Evolutionary conservation across 2,329 filamentous ascomycete species (phyloP).

Genomic region (Lasiodiplodia sp.): DNA sequence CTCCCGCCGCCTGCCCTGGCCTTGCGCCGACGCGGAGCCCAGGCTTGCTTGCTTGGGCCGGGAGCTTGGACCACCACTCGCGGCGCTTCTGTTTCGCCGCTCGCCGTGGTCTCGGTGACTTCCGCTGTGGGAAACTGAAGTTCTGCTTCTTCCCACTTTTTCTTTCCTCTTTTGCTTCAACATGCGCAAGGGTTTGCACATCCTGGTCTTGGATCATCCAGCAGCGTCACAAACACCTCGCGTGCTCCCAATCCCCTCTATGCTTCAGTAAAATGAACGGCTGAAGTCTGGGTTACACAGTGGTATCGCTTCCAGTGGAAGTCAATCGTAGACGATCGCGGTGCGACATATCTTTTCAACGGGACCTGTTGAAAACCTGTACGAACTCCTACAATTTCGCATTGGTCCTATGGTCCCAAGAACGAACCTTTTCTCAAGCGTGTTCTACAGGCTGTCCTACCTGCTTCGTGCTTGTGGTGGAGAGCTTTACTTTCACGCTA

Average conservation of each 20-base stretch:
- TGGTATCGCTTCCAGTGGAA: background rate
- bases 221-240: too few species aligned
- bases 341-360: background rate
- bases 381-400: constrained; percentile 12
- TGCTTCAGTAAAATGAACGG: background rate
- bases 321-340: background rate
- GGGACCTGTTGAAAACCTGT: constrained; percentile 7
- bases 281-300: background rate
- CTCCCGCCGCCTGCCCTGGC: constrained; percentile 19
- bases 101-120: background rate
- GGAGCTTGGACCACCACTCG: constrained; percentile 12
- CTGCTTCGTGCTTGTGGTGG: constrained; percentile 7
- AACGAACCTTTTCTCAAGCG: constrained; percentile 18
- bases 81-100: constrained; percentile 18
- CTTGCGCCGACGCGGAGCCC: background rate
- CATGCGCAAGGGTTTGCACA: background rate
- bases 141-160: background rate
- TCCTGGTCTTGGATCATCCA: too few species aligned
- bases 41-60: constrained; percentile 2
- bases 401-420: constrained; percentile 20
- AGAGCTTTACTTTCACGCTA: constrained; percentile 27
- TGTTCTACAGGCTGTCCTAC: constrained; percentile 26
- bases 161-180: background rate
- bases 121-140: background rate
- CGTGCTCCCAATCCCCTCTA: background rate